These are phyloP conservation scores for Ceratocystiopsis brevicomis DNA, from an alignment of 2,329 filamentous ascomycete species.

Conservation along the genomic window DNA sequence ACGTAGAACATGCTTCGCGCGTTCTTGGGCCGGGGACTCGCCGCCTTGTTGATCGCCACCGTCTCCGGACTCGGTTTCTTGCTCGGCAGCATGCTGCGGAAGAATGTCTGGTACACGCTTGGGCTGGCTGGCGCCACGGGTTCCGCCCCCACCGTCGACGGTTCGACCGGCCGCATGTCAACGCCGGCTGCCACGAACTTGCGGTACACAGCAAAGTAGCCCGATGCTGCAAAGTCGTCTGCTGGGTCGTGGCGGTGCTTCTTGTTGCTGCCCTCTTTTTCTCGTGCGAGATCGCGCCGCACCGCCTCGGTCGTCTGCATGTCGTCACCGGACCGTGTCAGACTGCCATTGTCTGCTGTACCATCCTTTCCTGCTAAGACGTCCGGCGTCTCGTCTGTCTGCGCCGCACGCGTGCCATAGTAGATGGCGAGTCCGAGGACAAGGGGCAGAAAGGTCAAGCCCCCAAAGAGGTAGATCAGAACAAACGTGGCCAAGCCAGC, in stretches of 20 bases:
- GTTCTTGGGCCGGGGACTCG: slow-evolving; percentile 37
- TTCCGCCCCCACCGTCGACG: slow-evolving; percentile 54
- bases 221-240: slow-evolving; percentile 56
- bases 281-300: slow-evolving; percentile 1
- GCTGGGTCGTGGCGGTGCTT: slow-evolving; percentile 36
- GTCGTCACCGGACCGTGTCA: slow-evolving; percentile 46
- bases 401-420: slow-evolving; percentile 50
- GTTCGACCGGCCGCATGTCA: slow-evolving; percentile 81
- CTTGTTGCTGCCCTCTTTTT: slow-evolving; percentile 31
- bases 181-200: slow-evolving; percentile 84
- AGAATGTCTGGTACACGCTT: slow-evolving; percentile 97
- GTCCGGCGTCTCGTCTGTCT: slow-evolving; percentile 22
- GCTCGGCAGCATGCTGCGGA: slow-evolving; percentile 83
- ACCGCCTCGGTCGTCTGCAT: slow-evolving; percentile 36
- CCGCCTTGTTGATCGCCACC: slow-evolving; percentile 27
- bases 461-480: slow-evolving; percentile 65
- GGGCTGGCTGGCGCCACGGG: slow-evolving; percentile 65
- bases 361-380: slow-evolving; percentile 13
- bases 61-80: slow-evolving; percentile 27
- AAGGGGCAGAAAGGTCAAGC: slow-evolving; percentile 71
- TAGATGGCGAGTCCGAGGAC: slow-evolving; percentile 32
- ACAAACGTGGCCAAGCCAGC: slow-evolving; percentile 39
- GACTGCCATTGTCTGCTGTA: background rate
- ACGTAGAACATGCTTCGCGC: slow-evolving; percentile 87
- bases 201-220: slow-evolving; percentile 87